A percentile compares a stretch with the other conserved stretches of the same genome.
These are phyloP conservation scores for Strobilomyces echinocephalus DNA, from an alignment of 768 basidiomycete genomes.

Conservation along the genomic window DNA sequence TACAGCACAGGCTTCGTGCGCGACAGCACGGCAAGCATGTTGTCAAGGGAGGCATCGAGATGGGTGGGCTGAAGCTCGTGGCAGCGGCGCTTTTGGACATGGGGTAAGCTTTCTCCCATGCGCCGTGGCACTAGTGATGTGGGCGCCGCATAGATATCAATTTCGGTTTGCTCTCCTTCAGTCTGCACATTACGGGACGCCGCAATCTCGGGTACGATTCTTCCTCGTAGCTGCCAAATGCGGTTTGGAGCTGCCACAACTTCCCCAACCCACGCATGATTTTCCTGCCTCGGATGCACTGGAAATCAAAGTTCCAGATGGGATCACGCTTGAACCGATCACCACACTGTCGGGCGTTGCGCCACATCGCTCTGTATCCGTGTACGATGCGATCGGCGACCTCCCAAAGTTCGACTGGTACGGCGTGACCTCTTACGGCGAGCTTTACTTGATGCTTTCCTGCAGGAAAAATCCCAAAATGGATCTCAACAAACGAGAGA, in stretches of 20 bases:
- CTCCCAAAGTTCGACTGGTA: slow-evolving; percentile 74
- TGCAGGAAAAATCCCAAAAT: slow-evolving; percentile 24
- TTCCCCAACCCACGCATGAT: slow-evolving; percentile 43
- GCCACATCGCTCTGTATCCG: slow-evolving; percentile 52
- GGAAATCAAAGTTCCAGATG: slow-evolving; percentile 48
- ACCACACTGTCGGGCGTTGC: slow-evolving; percentile 46
- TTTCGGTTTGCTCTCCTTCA: slow-evolving; percentile 40
- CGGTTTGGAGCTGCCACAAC: slow-evolving; percentile 32
- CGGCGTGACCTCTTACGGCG: slow-evolving; percentile 1
- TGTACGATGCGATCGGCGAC: slow-evolving; percentile 72
- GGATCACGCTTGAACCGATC: slow-evolving; percentile 39
- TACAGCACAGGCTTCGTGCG: slow-evolving; percentile 37
- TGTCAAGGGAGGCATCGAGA: slow-evolving; percentile 61
- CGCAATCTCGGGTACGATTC: slow-evolving; percentile 43
- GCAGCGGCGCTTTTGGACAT: slow-evolving; percentile 57
- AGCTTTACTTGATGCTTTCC: background rate
- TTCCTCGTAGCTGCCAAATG: slow-evolving; percentile 44
- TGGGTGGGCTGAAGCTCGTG: slow-evolving; percentile 71
- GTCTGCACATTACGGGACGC: slow-evolving; percentile 45
- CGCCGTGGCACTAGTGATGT: background rate
- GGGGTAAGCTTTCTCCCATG: slow-evolving; percentile 41
- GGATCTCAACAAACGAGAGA: slow-evolving; percentile 7
- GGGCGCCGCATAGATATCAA: slow-evolving; percentile 35
- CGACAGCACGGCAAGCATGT: slow-evolving; percentile 36
- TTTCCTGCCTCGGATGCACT: slow-evolving; percentile 39